phyloP scores from a whole-genome alignment of 257 asterid genomes.

The Perilla frutescens region DNA sequence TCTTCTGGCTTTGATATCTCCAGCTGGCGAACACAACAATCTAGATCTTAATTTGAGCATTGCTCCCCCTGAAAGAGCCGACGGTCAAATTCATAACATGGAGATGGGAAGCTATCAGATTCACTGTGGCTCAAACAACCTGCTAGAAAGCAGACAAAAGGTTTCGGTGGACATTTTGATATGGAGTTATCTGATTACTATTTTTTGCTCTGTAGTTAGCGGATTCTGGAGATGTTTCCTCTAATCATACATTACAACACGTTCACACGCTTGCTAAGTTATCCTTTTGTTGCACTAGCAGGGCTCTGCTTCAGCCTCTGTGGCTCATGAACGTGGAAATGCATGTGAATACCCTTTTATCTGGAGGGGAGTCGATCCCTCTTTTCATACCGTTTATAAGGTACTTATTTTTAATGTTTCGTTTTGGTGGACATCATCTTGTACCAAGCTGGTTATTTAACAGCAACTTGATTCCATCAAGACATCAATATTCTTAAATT shows the following conservation, averaged over 20 bases:
- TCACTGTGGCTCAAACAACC: constrained; percentile 47
- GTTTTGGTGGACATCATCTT: neutral
- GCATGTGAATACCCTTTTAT: constrained; percentile 46
- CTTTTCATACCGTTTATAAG: constrained; percentile 57
- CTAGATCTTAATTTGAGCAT: constrained; percentile 78
- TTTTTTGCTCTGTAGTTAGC: neutral
- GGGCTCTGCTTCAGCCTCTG: constrained; percentile 52
- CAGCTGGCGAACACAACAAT: constrained; percentile 49
- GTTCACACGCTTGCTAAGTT: constrained; percentile 25
- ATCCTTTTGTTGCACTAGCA: constrained; percentile 38
- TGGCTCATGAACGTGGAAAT: constrained; percentile 41
- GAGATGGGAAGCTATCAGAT: constrained; percentile 41
- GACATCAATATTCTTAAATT: neutral
- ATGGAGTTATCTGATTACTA: constrained; percentile 7
- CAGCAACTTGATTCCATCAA: neutral
- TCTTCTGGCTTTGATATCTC: constrained; percentile 28
- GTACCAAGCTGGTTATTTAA: neutral
- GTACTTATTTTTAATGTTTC: constrained; percentile 41
- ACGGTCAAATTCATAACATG: constrained; percentile 41
- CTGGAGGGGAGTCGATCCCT: constrained; percentile 51
- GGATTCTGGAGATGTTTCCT: constrained; percentile 19
- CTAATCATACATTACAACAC: constrained; percentile 1
- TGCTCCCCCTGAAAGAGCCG: constrained; percentile 56
- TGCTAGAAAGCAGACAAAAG: constrained; percentile 50
- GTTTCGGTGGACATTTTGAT: constrained; percentile 42